A percentile compares a stretch with the other conserved stretches of the same genome.
phyloP scores from a whole-genome alignment of 2,329 filamentous ascomycete genomes.

The Stachybotrys echinatus region DNA sequence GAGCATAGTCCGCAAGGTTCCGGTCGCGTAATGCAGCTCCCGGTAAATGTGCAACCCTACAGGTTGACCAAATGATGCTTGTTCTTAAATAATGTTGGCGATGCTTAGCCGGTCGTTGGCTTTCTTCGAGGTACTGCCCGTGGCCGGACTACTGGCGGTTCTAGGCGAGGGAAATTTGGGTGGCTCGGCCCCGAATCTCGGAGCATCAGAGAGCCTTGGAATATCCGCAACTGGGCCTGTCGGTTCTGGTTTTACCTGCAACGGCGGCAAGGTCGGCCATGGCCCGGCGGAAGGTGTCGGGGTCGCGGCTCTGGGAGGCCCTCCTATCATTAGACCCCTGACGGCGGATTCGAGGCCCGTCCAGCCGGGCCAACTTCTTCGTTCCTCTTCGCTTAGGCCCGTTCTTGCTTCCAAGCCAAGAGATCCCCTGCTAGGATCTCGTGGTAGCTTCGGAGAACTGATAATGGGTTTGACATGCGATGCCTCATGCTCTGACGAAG shows the following conservation, averaged over 20 bases:
- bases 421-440: conserved; percentile 28
- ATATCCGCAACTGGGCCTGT: conserved; percentile 18
- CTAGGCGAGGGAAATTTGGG: conserved; percentile 17
- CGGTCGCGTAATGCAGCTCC: not conserved
- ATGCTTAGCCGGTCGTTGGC: conserved; percentile 32
- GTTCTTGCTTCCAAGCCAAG: conserved; percentile 43
- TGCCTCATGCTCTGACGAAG: conserved; percentile 61
- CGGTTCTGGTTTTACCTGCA: conserved; percentile 29
- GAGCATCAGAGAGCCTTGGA: conserved; percentile 21
- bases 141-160: conserved; percentile 19
- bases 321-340: conserved; percentile 17
- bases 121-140: conserved; percentile 10
- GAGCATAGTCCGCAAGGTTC: not conserved
- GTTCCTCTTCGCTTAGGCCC: conserved; percentile 50
- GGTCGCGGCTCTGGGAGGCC: conserved; percentile 15
- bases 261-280: conserved; percentile 24
- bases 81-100: conserved; percentile 36
- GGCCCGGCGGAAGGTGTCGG: conserved; percentile 24
- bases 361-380: conserved; percentile 77
- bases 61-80: too few relatives aligned
- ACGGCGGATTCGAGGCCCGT: conserved; percentile 56
- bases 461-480: conserved; percentile 18
- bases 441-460: conserved; percentile 8
- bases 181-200: conserved; percentile 21
- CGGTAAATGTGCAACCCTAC: too few relatives aligned